Evolutionary conservation across 2,329 filamentous ascomycete genomes (phyloP), one percentile per base, ranked within the genome.

Genomic region (Bipolaris zeicola): DNA sequence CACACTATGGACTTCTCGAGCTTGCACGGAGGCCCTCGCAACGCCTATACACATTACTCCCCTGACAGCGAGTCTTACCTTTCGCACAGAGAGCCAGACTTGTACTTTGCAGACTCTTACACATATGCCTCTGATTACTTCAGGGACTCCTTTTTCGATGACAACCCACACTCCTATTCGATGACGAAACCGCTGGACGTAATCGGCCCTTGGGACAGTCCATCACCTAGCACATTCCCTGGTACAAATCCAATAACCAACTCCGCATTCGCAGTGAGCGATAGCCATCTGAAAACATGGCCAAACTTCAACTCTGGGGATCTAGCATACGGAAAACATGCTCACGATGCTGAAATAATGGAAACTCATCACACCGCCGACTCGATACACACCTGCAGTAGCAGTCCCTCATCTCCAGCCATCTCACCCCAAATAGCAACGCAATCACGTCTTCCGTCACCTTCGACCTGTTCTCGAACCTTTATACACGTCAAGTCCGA

Each of bases 401-500:
- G 42, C 28, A 45, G 26, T 13, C 42, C 28, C 42, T 26, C 16
- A 45, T 45, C 42, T 13, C 42, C 28, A 7, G n/a, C 42, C 11
- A 13, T 34, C 16, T 45, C 28, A 1, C 42, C 42, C 10, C 26
- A 11, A 7, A 33, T 14, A 20, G 1, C 28, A 16, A 45, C 20
- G 18, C 4, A 45, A 7, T 13, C 42, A 20, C 42, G 24, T 33
- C 26, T n/a, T 4, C 7, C 28, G 3, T 11, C 28, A 45, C 42
- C 42, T n/a, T 31, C 42, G 10, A 7, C 4, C 26, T 28, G 16
- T 10, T 28, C 26, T 11, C 11, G 16, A 33, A 31, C 26, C 26
- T 45, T 45, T 11, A 45, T 33, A 3, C 42, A 42, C 18, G 33
- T 50, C 37, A 47, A 20, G n/a, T 16, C 48, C 11, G 47, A 57